Base-by-base conservation (phyloP, 345 rosid genomes). In the Eutrema yunnanense region DNA sequence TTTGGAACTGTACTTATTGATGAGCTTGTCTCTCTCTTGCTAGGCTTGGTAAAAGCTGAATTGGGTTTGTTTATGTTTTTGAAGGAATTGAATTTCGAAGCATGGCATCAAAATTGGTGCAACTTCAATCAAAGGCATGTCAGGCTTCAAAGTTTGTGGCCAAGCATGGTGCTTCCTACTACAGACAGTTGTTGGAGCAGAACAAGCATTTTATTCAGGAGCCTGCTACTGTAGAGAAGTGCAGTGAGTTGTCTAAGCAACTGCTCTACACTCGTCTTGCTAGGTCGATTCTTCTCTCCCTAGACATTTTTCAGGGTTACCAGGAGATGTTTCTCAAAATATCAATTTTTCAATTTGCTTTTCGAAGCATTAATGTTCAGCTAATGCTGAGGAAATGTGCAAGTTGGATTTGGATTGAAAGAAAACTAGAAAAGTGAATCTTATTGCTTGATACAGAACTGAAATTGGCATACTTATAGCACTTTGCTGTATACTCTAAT, bases 201-300 rank as follows among this genome's bases (percentile, higher is more conserved):
- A 87, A 89, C 79, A 86, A 87, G 81, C 86, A 89, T 16, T 81
- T 77, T 46, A 80, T 87, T 42, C 91, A 80, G 74, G 88, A 84
- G 7, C 96, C 92, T 16, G 74, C 89, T 9, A 82, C 83, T 8
- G 76, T 82, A 11, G 89, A 87, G 83, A 89, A 80, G 69, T 89
- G 96, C 81, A 77, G 55, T 36, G 81, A 74, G 38, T 72, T 87
- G 75, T 77, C 86, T 8, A 86, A 87, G 82, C 90, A 87, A 54
- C 62, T 89, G 78, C 71, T 87, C 11, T 84, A 86, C 86, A 87
- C 96, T 76, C 89, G 89, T 65, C 89, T 87, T 26, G 90, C 89
- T 5, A 87, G 92, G 96, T 90, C 62, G 3, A 6, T 55, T 9
- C 46, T 32, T 51, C 52, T 16, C 65, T 62, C 9, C 54, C 49